These are phyloP conservation scores for Ajuga chamaepitys DNA, from an alignment of 257 asterid genomes.

Conservation along the genomic window DNA sequence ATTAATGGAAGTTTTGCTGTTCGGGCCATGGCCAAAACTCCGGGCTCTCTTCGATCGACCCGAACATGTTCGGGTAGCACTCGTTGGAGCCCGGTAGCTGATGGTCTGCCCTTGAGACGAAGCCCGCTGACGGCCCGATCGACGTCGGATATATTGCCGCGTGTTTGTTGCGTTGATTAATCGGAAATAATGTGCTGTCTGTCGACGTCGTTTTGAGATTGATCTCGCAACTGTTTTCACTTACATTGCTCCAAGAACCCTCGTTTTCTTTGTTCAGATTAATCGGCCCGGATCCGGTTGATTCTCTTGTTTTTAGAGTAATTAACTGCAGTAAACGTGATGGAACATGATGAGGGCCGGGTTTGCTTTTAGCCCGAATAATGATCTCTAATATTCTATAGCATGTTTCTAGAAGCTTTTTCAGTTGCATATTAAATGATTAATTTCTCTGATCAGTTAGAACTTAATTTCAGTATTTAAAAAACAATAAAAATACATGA, in stretches of 20 bases:
- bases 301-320: slow-evolving; percentile 38
- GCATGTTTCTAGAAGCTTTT: no score
- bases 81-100: slow-evolving; percentile 31
- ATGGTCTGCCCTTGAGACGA: slow-evolving; percentile 28
- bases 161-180: slow-evolving; percentile 22
- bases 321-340: slow-evolving; percentile 42
- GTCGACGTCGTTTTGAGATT: slow-evolving; percentile 39
- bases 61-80: slow-evolving; percentile 50
- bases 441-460: background rate
- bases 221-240: slow-evolving; percentile 56
- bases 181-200: slow-evolving; percentile 26
- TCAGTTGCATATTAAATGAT: background rate
- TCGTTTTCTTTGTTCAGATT: slow-evolving; percentile 62
- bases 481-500: no score
- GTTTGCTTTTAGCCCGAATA: background rate
- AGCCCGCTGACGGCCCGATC: background rate
- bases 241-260: slow-evolving; percentile 74
- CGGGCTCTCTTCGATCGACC: slow-evolving; percentile 48
- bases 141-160: slow-evolving; percentile 23
- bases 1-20: slow-evolving; percentile 42
- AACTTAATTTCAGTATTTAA: no score
- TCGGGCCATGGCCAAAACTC: slow-evolving; percentile 78
- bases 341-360: background rate
- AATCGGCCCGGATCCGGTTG: slow-evolving; percentile 30
- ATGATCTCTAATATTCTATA: no score